Percentiles rank a stretch among this genome's conserved stretches.
Evolutionary conservation across 1,139 yeast species (phyloP).

Genomic region (Lodderomyces metapsilosis): DNA sequence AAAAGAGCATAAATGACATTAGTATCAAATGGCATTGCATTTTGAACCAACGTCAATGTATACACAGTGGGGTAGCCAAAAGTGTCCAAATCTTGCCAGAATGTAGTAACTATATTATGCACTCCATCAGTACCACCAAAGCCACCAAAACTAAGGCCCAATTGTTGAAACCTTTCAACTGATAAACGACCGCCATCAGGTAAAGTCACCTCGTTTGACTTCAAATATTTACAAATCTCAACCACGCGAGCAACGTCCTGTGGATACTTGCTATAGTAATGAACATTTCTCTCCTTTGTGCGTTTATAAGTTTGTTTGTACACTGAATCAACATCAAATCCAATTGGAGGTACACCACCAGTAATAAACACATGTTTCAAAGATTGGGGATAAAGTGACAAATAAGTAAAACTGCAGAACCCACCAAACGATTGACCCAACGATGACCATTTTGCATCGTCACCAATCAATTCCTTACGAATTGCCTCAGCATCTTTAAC

Average conservation of each 20-base stretch:
- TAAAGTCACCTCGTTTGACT: conserved; percentile 20
- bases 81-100: conserved; percentile 35
- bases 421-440: conserved; percentile 63
- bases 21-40: conserved; percentile 45
- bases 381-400: conserved; percentile 43
- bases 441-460: conserved; percentile 43
- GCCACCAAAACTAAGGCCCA: conserved; percentile 51
- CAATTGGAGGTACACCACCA: conserved; percentile 59
- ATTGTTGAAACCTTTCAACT: conserved; percentile 51
- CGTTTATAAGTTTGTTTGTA: conserved; percentile 47
- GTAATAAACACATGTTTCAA: conserved; percentile 45
- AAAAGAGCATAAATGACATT: conserved; percentile 53
- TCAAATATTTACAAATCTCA: conserved; percentile 28
- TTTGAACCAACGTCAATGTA: conserved; percentile 31
- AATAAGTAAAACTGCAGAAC: conserved; percentile 49
- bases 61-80: conserved; percentile 35
- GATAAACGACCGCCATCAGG: conserved; percentile 53
- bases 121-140: conserved; percentile 49
- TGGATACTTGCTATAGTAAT: conserved; percentile 49
- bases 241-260: conserved; percentile 40
- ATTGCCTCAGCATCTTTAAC: conserved; percentile 50
- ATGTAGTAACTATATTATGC: conserved; percentile 41
- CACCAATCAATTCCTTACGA: conserved; percentile 34
- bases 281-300: conserved; percentile 46
- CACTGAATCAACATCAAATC: conserved; percentile 44